A percentile compares a stretch with the other conserved stretches of the same genome.
Conservation (phyloP, 345 rosid species). For the Aethionema arabicum region DNA sequence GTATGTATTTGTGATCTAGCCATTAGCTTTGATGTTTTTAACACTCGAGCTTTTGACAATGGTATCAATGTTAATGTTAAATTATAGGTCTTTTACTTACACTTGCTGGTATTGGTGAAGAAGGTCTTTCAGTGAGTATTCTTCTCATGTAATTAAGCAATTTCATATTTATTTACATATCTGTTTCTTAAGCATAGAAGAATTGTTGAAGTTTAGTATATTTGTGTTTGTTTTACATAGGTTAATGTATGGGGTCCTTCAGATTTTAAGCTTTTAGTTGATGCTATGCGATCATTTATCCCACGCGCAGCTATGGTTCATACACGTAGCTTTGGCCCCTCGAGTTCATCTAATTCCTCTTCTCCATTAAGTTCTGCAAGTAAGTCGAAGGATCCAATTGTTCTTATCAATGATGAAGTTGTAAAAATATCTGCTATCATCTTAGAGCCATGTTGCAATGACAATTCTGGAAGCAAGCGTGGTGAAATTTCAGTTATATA, state of each 20-base stretch:
- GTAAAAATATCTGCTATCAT: conserved; percentile 83
- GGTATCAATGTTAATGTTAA: background rate
- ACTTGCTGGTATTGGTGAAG: conserved; percentile 91
- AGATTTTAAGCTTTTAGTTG: conserved; percentile 80
- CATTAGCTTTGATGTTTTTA: background rate
- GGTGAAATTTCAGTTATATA: conserved; percentile 87
- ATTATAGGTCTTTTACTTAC: conserved; percentile 75
- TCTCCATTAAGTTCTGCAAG: conserved; percentile 26
- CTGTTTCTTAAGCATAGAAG: background rate
- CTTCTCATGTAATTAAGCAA: conserved; percentile 4
- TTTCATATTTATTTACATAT: conserved; percentile 6
- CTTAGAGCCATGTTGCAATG: conserved; percentile 44
- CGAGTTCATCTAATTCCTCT: conserved; percentile 39
- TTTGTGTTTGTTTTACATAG: conserved; percentile 42
- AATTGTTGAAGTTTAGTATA: conserved; percentile 9
- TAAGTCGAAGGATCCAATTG: conserved; percentile 45
- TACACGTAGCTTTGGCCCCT: conserved; percentile 70
- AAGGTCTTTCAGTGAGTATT: conserved; percentile 82
- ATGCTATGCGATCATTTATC: conserved; percentile 92
- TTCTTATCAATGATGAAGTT: conserved; percentile 71
- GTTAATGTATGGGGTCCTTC: conserved; percentile 97
- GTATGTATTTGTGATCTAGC: conserved; percentile 43
- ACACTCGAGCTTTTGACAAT: background rate
- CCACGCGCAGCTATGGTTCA: conserved; percentile 98
- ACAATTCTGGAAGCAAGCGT: conserved; percentile 46